Evolutionary conservation across 2,329 filamentous ascomycete species (phyloP).

Genomic region (Colletotrichum siamense): DNA sequence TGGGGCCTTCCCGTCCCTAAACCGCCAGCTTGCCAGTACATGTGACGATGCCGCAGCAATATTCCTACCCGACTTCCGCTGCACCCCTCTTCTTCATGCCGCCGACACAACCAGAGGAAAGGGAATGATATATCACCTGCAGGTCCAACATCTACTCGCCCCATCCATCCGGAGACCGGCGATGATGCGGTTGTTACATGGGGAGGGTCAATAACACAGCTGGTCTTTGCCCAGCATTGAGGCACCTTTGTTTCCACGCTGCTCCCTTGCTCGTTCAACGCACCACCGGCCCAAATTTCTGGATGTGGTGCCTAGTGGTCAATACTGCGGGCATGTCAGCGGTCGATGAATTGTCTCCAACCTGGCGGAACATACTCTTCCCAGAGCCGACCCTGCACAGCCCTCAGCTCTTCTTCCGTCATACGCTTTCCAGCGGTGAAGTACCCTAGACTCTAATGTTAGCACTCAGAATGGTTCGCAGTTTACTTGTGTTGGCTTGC

Average conservation of each 20-base stretch:
- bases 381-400: slow-evolving; percentile 90
- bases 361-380: slow-evolving; percentile 65
- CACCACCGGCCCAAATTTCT: background rate
- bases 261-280: background rate
- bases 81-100: background rate
- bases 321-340: slow-evolving; percentile 35
- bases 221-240: background rate
- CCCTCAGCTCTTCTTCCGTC: slow-evolving; percentile 83
- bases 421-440: slow-evolving; percentile 91
- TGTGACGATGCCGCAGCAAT: background rate
- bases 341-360: too few relatives aligned
- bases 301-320: slow-evolving; percentile 19
- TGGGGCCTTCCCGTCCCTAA: background rate
- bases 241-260: background rate
- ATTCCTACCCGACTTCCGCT: background rate
- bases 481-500: slow-evolving; percentile 53
- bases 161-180: background rate
- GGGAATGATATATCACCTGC: background rate
- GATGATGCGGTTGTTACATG: background rate
- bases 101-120: background rate
- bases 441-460: slow-evolving; percentile 54
- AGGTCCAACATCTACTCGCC: background rate
- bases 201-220: background rate
- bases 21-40: background rate
- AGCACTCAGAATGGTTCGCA: background rate